These are phyloP conservation scores for Thinopyrum elongatum DNA, from an alignment of 176 grass and related monocot species.

Conservation along the genomic window DNA sequence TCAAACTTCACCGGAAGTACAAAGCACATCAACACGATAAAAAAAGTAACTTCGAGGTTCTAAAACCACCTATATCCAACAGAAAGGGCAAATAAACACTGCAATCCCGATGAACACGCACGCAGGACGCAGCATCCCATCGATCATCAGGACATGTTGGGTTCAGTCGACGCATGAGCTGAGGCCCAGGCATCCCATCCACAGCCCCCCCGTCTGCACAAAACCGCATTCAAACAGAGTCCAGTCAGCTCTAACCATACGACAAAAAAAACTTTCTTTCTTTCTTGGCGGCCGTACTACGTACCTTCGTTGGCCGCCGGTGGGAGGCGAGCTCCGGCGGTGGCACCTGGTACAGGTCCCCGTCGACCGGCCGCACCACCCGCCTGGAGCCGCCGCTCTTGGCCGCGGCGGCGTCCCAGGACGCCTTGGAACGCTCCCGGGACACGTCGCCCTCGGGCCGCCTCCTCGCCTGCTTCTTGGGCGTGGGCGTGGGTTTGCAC, in stretches of 20 bases:
- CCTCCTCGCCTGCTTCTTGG: slow-evolving; percentile 16
- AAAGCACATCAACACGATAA: too few species aligned
- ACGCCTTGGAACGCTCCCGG: not conserved
- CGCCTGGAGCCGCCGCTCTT: not conserved
- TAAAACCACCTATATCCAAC: too few species aligned
- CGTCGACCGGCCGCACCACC: slow-evolving; percentile 18
- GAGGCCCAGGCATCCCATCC: slow-evolving; percentile 35
- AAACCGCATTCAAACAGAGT: not conserved
- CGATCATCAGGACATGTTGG: not conserved
- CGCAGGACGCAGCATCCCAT: not conserved
- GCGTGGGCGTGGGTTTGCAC: not conserved
- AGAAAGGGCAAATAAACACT: not conserved
- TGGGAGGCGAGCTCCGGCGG: not conserved
- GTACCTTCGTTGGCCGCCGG: not conserved
- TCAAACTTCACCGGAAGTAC: too few species aligned
- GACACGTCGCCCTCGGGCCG: not conserved
- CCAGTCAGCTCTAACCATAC: not conserved
- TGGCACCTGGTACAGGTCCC: slow-evolving; percentile 38
- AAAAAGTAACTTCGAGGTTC: too few species aligned
- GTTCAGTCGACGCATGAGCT: slow-evolving; percentile 5
- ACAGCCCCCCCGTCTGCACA: slow-evolving; percentile 8
- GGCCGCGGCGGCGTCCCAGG: not conserved
- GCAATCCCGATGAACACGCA: not conserved
- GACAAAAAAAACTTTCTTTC: not conserved
- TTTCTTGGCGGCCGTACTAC: too few species aligned